Percentiles rank a stretch among this genome's conserved stretches.
These are phyloP conservation scores for Daldinia decipiens DNA, from an alignment of 495 filamentous ascomycete genomes.

Conservation along the genomic window DNA sequence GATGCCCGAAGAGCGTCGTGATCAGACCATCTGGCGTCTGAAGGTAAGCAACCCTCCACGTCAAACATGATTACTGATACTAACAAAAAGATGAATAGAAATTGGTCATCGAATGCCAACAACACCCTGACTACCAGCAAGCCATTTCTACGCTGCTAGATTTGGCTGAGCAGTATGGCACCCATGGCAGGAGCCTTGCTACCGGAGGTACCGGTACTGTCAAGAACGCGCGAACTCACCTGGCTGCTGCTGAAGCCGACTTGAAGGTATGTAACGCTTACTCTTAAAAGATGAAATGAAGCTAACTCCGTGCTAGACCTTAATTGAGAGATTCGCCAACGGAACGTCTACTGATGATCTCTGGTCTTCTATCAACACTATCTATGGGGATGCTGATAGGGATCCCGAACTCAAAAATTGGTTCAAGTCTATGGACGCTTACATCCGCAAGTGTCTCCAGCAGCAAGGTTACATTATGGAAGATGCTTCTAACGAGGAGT, in stretches of 20 bases:
- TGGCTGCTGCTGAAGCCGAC: conserved; percentile 79
- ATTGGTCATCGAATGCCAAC: conserved; percentile 95
- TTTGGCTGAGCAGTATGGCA: conserved; percentile 86
- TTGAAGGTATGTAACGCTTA: conserved; percentile 69
- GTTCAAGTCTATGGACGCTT: conserved; percentile 83
- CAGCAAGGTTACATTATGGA: conserved; percentile 92
- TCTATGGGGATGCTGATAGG: conserved; percentile 90
- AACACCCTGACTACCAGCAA: conserved; percentile 89
- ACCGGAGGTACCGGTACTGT: conserved; percentile 71
- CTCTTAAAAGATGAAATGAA: conserved; percentile 36
- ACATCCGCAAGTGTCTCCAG: conserved; percentile 83
- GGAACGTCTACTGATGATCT: conserved; percentile 88
- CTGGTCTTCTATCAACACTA: conserved; percentile 82
- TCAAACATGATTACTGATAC: neutral
- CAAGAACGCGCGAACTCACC: conserved; percentile 72
- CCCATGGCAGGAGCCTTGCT: conserved; percentile 73
- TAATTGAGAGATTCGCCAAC: conserved; percentile 97
- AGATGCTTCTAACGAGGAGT: conserved; percentile 81
- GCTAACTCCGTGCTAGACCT: conserved; percentile 70
- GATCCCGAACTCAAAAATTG: conserved; percentile 89
- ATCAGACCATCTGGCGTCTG: conserved; percentile 89
- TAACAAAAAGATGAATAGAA: conserved; percentile 67
- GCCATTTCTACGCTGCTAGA: conserved; percentile 86
- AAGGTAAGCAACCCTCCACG: conserved; percentile 60
- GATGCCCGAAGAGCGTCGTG: conserved; percentile 91